Base-by-base conservation (phyloP, 78 protist genomes). In the Polysphondylium violaceum region DNA sequence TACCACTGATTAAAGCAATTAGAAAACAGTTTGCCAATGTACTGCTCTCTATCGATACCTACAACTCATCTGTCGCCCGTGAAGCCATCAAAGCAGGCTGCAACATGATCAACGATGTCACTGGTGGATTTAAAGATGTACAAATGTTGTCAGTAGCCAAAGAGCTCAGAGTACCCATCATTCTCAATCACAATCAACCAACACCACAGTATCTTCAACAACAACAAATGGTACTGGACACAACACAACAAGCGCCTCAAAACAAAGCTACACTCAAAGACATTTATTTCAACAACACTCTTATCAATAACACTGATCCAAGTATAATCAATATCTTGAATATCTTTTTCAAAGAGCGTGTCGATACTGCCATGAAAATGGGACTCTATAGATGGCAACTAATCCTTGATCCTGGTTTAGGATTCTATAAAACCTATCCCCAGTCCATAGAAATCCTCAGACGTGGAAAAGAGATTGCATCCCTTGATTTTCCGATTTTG, bases 391-490 rank as follows among this genome's bases (percentile, higher is more conserved):
- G 41, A 12, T 95, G 94, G 94, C 87, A 92, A 68, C 58, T 92
- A 16, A 60, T 95, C 0, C 44, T 87, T 17, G 97, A 95, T 61
- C 95, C 95, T 1, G 97, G 97, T 33, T 72, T 95, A 25, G 97
- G 97, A 19, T 95, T 95, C 38, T 88, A 95, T 17, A 95, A 95
- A 74, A 74, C 86, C 1, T 47, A 72, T 31, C 68, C 33, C 17
- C 95, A 95, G 51, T 74, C 69, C 3, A 79, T 87, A 1, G 86
- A 56, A 14, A 71, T 91, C 0, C 50, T 86, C 7, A 38, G 64
- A 36, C 36, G n/a, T 11, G 77, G 86, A 35, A 36, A 76, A 3
- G 58, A 64, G 6, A 3, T 60, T 14, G 29, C 64, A 7, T 6
- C 38, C 8, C 5, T 33, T 17, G 86, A 74, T 23, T 73, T 38